Base-by-base conservation (phyloP, 2,329 filamentous ascomycete species). In the Alternaria infectoria region DNA sequence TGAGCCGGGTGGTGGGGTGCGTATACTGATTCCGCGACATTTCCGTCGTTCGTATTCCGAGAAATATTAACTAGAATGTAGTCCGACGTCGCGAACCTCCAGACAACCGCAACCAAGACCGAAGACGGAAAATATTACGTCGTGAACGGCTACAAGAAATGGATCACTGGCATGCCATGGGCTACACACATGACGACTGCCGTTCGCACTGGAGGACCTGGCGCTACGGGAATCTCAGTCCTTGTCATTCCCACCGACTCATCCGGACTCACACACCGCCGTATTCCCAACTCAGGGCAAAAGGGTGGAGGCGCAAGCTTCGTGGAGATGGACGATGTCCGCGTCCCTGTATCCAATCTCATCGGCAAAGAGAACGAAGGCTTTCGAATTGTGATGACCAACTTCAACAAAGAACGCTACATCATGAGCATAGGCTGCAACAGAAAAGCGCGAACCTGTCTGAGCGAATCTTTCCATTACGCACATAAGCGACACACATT, bases 51-150 rank as follows among this genome's bases (percentile, higher is more conserved):
- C 21, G 21, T 21, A 21, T 21, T 21, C 21, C 21, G 21, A 21
- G 21, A 21, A 21, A 21, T 21, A 21, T 21, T 71, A 36, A 71
- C 57, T 25, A 17, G 21, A 19, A 3, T 32, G 5, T 9, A 77
- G 72, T 90, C 87, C 1, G 89, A 91, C 71, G 88, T 91, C 4
- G 88, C 88, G 1, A 86, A 86, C 66, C 85, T 91, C 47, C 82
- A 83, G 55, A 90, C 89, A 4, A 90, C 86, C 0, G 89, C 89
- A 0, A 86, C 86, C 69, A 93, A 93, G 83, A 93, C 90, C 0
- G 81, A 88, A 1, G 91, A 93, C 74, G 91, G 91, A 50, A 89
- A 90, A 77, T 86, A 90, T 80, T 91, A 90, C 69, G 71, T 89
- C 36, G 87, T 91, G n/a, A 90, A 89, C 60, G 89, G 89, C 0